Percentiles rank a stretch among this genome's conserved stretches.
Evolutionary conservation across 2,329 filamentous ascomycete genomes (phyloP).

Genomic region (Aureobasidium sp.): DNA sequence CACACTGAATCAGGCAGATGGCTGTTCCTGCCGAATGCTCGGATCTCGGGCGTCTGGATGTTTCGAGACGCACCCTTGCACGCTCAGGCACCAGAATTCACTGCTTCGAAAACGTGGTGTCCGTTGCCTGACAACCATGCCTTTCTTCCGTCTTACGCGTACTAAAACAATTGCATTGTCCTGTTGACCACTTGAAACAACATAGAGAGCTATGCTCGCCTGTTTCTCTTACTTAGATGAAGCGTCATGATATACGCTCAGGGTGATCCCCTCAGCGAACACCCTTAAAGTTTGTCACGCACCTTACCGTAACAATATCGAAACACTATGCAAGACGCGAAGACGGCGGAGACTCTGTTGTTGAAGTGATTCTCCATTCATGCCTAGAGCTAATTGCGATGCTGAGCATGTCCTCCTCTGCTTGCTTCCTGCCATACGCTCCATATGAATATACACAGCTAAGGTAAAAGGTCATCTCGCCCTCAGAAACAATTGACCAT

Average conservation of each 20-base stretch:
- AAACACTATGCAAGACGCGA: too few species aligned
- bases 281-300: too few species aligned
- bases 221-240: neutral
- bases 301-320: too few species aligned
- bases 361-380: too few species aligned
- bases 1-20: too few species aligned
- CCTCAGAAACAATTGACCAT: too few species aligned
- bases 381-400: too few species aligned
- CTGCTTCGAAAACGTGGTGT: neutral
- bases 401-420: too few species aligned
- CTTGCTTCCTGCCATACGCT: too few species aligned
- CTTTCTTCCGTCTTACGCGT: neutral
- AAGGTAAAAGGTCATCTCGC: too few species aligned
- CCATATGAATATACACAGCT: too few species aligned
- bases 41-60: neutral
- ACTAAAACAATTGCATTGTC: neutral
- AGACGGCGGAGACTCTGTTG: too few species aligned
- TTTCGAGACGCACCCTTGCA: neutral
- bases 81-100: neutral
- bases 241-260: neutral
- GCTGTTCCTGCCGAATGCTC: neutral
- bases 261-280: neutral
- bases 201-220: neutral
- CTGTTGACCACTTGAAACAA: neutral
- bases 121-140: neutral